Evolutionary conservation across 768 basidiomycete genomes (phyloP).

Genomic region (Leccinum sublutescens): DNA sequence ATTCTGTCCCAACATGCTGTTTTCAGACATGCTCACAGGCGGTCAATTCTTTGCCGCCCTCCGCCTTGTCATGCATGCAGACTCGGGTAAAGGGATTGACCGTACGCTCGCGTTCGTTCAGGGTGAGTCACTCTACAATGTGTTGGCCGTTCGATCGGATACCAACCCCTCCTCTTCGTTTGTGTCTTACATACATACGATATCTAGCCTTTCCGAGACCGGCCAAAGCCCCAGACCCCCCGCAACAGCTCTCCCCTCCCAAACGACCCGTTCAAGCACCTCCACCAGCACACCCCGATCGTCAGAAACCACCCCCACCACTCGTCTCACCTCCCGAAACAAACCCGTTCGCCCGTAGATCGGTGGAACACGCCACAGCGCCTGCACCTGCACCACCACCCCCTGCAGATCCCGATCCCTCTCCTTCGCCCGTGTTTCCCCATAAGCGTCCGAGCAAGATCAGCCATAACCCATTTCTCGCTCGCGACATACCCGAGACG

Average conservation of each 20-base stretch:
- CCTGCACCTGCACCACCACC: background rate
- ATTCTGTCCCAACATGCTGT: slow-evolving; percentile 56
- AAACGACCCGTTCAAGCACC: slow-evolving; percentile 26
- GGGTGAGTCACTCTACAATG: slow-evolving; percentile 44
- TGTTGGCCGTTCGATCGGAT: background rate
- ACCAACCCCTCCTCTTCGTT: background rate
- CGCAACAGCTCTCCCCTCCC: slow-evolving; percentile 19
- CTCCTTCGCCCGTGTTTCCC: background rate
- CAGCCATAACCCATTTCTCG: slow-evolving; percentile 34
- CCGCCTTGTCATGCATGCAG: slow-evolving; percentile 61
- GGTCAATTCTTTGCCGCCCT: slow-evolving; percentile 78
- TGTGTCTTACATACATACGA: background rate
- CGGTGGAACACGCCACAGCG: slow-evolving; percentile 13
- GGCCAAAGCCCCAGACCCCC: slow-evolving; percentile 5
- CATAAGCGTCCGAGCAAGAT: slow-evolving; percentile 21
- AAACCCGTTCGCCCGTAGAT: slow-evolving; percentile 29
- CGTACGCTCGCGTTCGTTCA: slow-evolving; percentile 71
- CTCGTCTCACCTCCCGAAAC: slow-evolving; percentile 25
- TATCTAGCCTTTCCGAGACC: slow-evolving; percentile 19
- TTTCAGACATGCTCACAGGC: slow-evolving; percentile 54
- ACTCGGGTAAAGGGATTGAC: slow-evolving; percentile 62
- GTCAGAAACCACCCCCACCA: slow-evolving; percentile 22
- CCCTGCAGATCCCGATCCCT: slow-evolving; percentile 7
- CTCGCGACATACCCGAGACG: slow-evolving; percentile 19
- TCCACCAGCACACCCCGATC: slow-evolving; percentile 27